These are phyloP conservation scores for Tricholoma matsutake DNA, from an alignment of 768 basidiomycete species.

Conservation along the genomic window DNA sequence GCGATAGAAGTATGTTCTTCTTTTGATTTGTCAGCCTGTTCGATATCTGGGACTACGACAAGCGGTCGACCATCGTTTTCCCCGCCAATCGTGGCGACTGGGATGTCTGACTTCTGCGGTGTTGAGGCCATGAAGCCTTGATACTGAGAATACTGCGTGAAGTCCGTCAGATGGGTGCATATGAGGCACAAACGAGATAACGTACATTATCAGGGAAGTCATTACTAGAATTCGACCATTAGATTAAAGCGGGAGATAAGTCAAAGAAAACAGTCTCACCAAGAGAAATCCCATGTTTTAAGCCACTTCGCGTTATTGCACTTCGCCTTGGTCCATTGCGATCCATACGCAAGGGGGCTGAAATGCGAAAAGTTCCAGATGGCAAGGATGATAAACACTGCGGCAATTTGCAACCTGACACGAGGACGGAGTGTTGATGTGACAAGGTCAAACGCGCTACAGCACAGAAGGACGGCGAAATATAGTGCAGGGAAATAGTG, in stretches of 20 bases:
- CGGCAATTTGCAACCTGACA: slow-evolving; percentile 78
- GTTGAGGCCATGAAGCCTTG: slow-evolving; percentile 31
- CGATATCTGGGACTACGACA: slow-evolving; percentile 42
- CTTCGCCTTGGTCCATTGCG: slow-evolving; percentile 77
- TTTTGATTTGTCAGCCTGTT: slow-evolving; percentile 12
- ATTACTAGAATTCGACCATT: slow-evolving; percentile 38
- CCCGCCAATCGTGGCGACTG: slow-evolving; percentile 48
- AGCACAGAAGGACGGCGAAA: slow-evolving; percentile 79
- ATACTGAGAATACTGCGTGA: slow-evolving; percentile 57
- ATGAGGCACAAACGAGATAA: slow-evolving; percentile 4
- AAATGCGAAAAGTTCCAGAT: slow-evolving; percentile 78
- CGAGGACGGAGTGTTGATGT: slow-evolving; percentile 77
- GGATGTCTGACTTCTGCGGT: slow-evolving; percentile 31
- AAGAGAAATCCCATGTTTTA: slow-evolving; percentile 95
- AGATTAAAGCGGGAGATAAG: neutral
- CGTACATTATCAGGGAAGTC: slow-evolving; percentile 70
- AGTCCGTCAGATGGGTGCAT: slow-evolving; percentile 6
- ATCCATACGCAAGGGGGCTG: slow-evolving; percentile 82
- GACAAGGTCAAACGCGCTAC: slow-evolving; percentile 78
- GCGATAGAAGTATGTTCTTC: slow-evolving; percentile 36
- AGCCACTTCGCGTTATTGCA: slow-evolving; percentile 82
- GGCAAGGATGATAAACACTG: slow-evolving; percentile 65
- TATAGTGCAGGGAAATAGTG: slow-evolving; percentile 99
- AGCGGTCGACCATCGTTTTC: slow-evolving; percentile 52
- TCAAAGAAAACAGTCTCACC: slow-evolving; percentile 40